Evolutionary conservation across 345 rosid genomes (phyloP), one percentile per base, ranked within the genome.

Genomic region (Linum trigynum): DNA sequence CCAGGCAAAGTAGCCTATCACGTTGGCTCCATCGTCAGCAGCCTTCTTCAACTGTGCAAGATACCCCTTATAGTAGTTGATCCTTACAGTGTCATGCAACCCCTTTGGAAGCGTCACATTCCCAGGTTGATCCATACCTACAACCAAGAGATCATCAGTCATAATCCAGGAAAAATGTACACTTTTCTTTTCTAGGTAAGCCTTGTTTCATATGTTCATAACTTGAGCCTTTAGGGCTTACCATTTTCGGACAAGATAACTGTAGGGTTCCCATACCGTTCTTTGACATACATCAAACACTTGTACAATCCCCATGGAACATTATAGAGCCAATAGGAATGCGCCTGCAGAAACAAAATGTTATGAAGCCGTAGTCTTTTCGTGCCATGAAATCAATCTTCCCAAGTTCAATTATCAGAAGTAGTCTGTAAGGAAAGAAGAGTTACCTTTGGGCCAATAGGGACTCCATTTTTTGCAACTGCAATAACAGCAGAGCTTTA

Each of bases 251-350:
- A 79, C 41, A 94, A 75, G 60, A 94, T 78, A 65, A 94, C 81
- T 0, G 84, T 79, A 1, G 97, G 99, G 78, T 94, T 94, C n/a
- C 92, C 91, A 39, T 94, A 94, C 11, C 35, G 82, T 75, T 88
- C 97, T 75, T 94, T 94, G 38, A 94, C 80, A 69, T 94, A 90
- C 79, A 82, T 90, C 69, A 90, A 62, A 40, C 92, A 77, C 81
- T 94, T 94, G 82, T 88, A 90, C 84, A 94, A 67, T 2, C 99
- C 97, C 96, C 99, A 90, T 48, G 99, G 99, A 39, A 94, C 99
- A 66, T 85, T 79, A 72, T 94, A 94, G 55, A 94, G 85, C 97
- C 97, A 94, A 53, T 74, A 61, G 9, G 97, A 94, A 67, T 94
- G 17, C 32, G 86, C 99, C 96, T 94, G 83, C 51, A 70, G 57